Evolutionary conservation across 805 yeast species (phyloP), one percentile per base, ranked within the genome.

Genomic region (Starmerella bacillaris): DNA sequence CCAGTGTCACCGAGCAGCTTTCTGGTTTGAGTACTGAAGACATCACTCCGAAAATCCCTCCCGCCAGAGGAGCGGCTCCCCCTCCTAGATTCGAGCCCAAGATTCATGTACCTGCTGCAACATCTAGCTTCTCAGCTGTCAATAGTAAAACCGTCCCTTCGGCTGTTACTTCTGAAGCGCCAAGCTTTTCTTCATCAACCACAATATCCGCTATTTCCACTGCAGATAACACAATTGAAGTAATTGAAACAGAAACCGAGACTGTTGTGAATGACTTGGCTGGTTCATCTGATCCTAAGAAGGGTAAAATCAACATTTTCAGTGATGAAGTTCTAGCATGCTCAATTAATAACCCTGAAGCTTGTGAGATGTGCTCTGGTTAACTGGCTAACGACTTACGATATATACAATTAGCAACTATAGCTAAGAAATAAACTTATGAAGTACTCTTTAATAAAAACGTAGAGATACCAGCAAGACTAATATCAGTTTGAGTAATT

Each of bases 291-390:
- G 56, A 37, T 3, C 47, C 39, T 18, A 54, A 38, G 39, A 63
- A 60, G 45, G 56, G 60, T 17, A 86, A 74, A 48, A 72, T 49
- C 39, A 94, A 86, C 56, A 86, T 86, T 49, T 89, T 64, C 68
- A 80, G 86, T 58, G 77, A 92, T 18, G 76, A 84, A 60, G 96
- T 78, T 22, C 73, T 86, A 60, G 94, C 94, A 24, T 86, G 98
- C 66, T 92, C 95, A 37, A 83, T 89, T 57, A 74, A 78, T 39
- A 86, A 89, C 64, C 95, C 95, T 40, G 96, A 80, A 63, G 72
- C 96, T 34, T 86, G 98, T 63, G 86, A 86, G 54, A 89, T 89
- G 96, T 89, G 98, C 66, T 86, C 96, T 40, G 96, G 96, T 64
- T 89, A 62, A 42, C 24, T 16, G 18, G 7, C 5, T 14, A 12